Conservation (phyloP, 2,329 filamentous ascomycete species). For the Chaetomium globosum region DNA sequence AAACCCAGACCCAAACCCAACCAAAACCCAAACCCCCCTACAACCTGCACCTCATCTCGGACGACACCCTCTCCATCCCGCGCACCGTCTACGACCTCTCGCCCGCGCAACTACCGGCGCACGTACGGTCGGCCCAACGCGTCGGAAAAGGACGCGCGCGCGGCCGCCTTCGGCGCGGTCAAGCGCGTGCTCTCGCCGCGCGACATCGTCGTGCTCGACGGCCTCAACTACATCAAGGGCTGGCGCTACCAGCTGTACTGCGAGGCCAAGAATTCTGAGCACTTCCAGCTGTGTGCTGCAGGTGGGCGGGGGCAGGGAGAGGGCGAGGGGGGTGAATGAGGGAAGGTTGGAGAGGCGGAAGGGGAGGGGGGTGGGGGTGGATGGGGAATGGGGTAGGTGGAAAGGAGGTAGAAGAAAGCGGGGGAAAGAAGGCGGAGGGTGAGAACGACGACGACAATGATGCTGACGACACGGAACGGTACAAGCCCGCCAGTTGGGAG, state of each 20-base stretch:
- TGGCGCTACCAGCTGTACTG: constrained; percentile 86
- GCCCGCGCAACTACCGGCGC: constrained; percentile 53
- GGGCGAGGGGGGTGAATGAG: constrained; percentile 50
- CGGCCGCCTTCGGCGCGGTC: constrained; percentile 73
- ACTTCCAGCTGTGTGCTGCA: constrained; percentile 76
- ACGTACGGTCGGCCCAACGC: constrained; percentile 72
- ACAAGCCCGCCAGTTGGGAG: constrained; percentile 67
- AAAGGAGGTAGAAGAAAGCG: constrained; percentile 42
- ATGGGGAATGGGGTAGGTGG: background rate
- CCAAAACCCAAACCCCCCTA: constrained; percentile 48
- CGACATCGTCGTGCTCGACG: constrained; percentile 78
- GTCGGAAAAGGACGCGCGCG: constrained; percentile 79
- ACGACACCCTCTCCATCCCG: constrained; percentile 69
- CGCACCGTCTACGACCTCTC: constrained; percentile 72
- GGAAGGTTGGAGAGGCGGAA: background rate
- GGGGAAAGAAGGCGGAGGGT: constrained; percentile 1
- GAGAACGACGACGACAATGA: constrained; percentile 44
- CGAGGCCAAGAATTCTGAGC: constrained; percentile 76
- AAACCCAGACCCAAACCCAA: background rate
- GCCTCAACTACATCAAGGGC: constrained; percentile 86
- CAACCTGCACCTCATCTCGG: constrained; percentile 73
- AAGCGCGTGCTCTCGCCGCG: constrained; percentile 72
- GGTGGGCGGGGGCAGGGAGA: constrained; percentile 59
- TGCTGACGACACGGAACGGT: constrained; percentile 49
- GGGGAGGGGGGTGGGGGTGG: constrained; percentile 21